Base-by-base conservation (phyloP, 805 yeast species). In the Starmerella roubikii region DNA sequence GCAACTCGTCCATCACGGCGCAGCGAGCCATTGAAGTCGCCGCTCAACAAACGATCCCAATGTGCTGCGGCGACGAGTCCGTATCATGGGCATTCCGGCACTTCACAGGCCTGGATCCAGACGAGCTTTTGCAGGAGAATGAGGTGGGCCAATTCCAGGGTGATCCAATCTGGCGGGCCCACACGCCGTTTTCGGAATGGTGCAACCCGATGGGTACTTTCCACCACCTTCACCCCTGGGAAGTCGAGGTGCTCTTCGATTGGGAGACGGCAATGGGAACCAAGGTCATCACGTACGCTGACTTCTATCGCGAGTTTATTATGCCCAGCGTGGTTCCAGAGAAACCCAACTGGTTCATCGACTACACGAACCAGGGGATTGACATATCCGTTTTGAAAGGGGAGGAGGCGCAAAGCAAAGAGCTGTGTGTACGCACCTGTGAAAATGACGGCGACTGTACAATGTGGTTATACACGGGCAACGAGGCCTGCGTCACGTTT, bases 1-100 rank as follows among this genome's bases (percentile, higher is more conserved):
- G 51, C 36, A 44, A 23, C 21, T 37, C 31, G 24, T 38, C 29
- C 24, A 39, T 23, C 40, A 35, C 22, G n/a, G 17, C 28, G 19
- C 17, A 37, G 3, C 35, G 26, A 12, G 11, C 39, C 4, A 17
- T 50, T 5, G 49, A 44, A 7, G 35, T 44, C 29, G 54, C 44
- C 22, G 55, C 53, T 8, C 40, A 42, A 2, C 31, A 26, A 10
- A 47, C 61, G 3, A 26, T 28, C 2, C 33, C 23, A 8, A 35
- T 42, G 22, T 60, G 64, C 50, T 60, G 64, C 35, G 66, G 66
- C 11, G 66, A 61, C 34, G 46, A 47, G 20, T 49, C 59, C 38
- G 49, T 58, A 5, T 58, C 58, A 3, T 29, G 39, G 22, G 43
- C 49, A 23, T 48, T 59, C 9, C 22, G 28, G 1, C 52, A 48